phyloP scores from a whole-genome alignment of 768 basidiomycete genomes.

The Melanogaster broomeanus region DNA sequence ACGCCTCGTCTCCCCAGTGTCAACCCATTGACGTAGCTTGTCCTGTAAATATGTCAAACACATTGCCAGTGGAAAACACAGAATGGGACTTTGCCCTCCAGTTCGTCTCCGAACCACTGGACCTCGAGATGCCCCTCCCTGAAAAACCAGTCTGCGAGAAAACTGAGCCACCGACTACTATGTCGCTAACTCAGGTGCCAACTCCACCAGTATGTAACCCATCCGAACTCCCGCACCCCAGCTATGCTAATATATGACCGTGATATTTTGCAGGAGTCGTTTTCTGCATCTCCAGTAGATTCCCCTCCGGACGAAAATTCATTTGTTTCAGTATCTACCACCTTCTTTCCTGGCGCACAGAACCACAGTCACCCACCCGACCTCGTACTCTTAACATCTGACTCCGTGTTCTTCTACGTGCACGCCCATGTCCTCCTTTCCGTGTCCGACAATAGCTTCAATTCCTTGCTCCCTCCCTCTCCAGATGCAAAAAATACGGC shows the following conservation, averaged over 20 bases:
- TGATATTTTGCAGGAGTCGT: conserved; percentile 28
- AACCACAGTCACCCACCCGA: conserved; percentile 59
- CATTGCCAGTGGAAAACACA: conserved; percentile 46
- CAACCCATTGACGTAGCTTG: neutral
- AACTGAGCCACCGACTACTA: conserved; percentile 14
- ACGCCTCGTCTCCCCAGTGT: neutral
- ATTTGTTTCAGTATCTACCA: conserved; percentile 78
- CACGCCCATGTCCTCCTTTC: conserved; percentile 59
- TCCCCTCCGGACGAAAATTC: conserved; percentile 43
- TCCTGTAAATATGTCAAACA: conserved; percentile 17
- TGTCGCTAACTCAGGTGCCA: conserved; percentile 46
- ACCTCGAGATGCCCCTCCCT: conserved; percentile 33
- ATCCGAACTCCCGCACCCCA: neutral
- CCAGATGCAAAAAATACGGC: conserved; percentile 41
- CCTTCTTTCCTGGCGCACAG: conserved; percentile 73
- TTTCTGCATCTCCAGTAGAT: conserved; percentile 32
- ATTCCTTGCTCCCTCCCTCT: conserved; percentile 51
- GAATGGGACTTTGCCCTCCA: conserved; percentile 68
- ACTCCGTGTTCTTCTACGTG: conserved; percentile 84
- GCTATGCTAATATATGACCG: conserved; percentile 5
- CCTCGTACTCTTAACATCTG: conserved; percentile 65
- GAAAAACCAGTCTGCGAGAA: conserved; percentile 38
- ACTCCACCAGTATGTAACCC: conserved; percentile 59
- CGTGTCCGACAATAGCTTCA: conserved; percentile 67
- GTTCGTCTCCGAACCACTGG: conserved; percentile 51